Evolutionary conservation across 2,329 filamentous ascomycete genomes (phyloP), one percentile per base, ranked within the genome.

Genomic region (Cladorrhinum sp.): DNA sequence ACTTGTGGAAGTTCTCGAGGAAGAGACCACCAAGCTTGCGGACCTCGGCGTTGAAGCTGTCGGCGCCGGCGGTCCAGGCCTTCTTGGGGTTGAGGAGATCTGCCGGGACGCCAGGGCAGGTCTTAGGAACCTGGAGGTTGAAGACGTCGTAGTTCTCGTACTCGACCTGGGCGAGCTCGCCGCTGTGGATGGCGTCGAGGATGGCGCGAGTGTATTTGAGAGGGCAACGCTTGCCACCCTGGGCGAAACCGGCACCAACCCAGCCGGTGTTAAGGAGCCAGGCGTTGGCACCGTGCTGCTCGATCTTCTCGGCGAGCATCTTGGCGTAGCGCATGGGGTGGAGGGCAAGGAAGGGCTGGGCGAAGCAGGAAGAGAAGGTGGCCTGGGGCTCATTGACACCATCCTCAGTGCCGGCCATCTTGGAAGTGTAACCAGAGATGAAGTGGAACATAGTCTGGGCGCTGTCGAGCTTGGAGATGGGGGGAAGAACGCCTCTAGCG

Each of bases 371-470:
- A 24, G 93, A 98, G 87, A 99, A 99, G 72, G 95, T 99, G 23
- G 95, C 95, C 80, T 98, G 92, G 67, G 95, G 95, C 81, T 99
- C 95, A 9, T 91, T 96, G 67, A 99, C 87, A 73, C 95, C 95
- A 68, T 97, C 92, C 81, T 99, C 95, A 33, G 95, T 99, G 73
- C 95, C 95, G 67, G 95, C 95, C 95, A 99, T 99, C 88, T 99
- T 99, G 74, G 94, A 98, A 66, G 95, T 99, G 85, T 99, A 99
- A 71, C 95, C 95, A 18, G 91, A 96, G 80, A 99, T 99, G 87
- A 99, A 99, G 85, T 99, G 95, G 89, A 98, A 99, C 94, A 99
- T 98, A 77, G 92, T 96, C 82, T 98, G 95, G 72, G 91, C 87
- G 67, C 89, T 86, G 82, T 90, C 87, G 75, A 99, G 89, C 85